These are phyloP conservation scores for Kitagawia praeruptora DNA, from an alignment of 129 eudicot species.

Conservation along the genomic window DNA sequence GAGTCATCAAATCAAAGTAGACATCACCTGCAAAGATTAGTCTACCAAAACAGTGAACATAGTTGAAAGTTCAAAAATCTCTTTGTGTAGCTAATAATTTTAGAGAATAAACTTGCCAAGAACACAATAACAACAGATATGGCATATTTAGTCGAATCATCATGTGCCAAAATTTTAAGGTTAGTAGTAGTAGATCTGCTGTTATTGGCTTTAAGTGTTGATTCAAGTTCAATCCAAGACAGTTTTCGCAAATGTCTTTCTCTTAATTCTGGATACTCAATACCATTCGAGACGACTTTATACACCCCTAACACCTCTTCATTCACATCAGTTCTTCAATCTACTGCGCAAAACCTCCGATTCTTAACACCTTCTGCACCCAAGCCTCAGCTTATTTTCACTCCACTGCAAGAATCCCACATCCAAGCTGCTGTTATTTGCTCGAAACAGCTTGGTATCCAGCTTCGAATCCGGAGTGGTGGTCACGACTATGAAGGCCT, in stretches of 20 bases:
- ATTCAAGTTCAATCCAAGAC: constrained; percentile 16
- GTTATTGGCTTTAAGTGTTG: not conserved
- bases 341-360: constrained; percentile 1
- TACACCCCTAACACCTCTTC: constrained; percentile 18
- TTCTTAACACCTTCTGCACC: not conserved
- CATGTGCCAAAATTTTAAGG: not conserved
- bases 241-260: constrained; percentile 6
- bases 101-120: not conserved
- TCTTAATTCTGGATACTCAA: constrained; percentile 7
- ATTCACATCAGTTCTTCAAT: not conserved
- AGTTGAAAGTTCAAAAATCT: not conserved
- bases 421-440: constrained; percentile 10
- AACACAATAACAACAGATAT: not conserved
- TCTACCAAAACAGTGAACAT: not conserved
- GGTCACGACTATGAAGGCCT: constrained; percentile 9
- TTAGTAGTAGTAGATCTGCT: not conserved
- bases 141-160: not conserved
- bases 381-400: constrained; percentile 7
- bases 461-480: constrained; percentile 9
- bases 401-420: not conserved
- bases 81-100: not conserved
- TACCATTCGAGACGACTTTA: constrained; percentile 17
- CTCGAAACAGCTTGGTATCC: constrained; percentile 6
- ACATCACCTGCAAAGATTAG: not conserved
- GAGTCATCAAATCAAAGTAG: not conserved